phyloP scores from a whole-genome alignment of 1,284 basidiomycete species.

The Pseudozyma pruni region DNA sequence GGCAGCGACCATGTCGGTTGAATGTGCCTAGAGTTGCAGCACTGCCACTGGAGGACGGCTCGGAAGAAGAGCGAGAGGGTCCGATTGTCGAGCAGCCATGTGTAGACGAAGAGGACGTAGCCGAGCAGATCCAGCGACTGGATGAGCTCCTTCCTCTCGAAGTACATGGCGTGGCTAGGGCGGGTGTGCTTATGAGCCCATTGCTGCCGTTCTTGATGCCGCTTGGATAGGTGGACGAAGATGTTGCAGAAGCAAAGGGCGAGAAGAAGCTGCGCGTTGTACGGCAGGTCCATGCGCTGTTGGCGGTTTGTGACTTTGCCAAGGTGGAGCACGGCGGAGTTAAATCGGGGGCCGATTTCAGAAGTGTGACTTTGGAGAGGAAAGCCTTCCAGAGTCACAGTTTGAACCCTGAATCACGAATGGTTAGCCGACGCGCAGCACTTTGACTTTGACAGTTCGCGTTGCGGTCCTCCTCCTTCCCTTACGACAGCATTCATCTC shows the following conservation, averaged over 20 bases:
- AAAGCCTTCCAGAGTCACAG: no score
- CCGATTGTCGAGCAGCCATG: conserved; percentile 52
- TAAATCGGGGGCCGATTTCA: not conserved
- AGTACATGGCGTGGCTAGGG: conserved; percentile 34
- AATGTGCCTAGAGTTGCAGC: conserved; percentile 46
- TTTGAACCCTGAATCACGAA: conserved; percentile 13
- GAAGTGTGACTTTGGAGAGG: not conserved
- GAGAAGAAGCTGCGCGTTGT: not conserved
- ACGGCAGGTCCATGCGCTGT: conserved; percentile 9
- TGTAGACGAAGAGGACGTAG: conserved; percentile 54
- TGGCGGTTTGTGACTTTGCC: not conserved
- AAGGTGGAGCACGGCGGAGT: conserved; percentile 6
- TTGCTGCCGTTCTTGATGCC: conserved; percentile 1
- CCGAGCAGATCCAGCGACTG: conserved; percentile 54
- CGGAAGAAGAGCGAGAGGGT: conserved; percentile 43
- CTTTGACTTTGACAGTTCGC: conserved; percentile 7
- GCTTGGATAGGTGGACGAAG: not conserved
- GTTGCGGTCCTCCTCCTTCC: not conserved
- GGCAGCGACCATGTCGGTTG: conserved; percentile 41
- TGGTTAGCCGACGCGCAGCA: conserved; percentile 12
- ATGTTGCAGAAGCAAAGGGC: not conserved
- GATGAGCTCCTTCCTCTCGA: conserved; percentile 50
- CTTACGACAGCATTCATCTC: not conserved
- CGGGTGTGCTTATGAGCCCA: conserved; percentile 6
- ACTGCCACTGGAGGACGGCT: conserved; percentile 44